Evolutionary conservation across 768 basidiomycete species (phyloP), one percentile per base, ranked within the genome.

Genomic region (Xerocomellus dryophilus): DNA sequence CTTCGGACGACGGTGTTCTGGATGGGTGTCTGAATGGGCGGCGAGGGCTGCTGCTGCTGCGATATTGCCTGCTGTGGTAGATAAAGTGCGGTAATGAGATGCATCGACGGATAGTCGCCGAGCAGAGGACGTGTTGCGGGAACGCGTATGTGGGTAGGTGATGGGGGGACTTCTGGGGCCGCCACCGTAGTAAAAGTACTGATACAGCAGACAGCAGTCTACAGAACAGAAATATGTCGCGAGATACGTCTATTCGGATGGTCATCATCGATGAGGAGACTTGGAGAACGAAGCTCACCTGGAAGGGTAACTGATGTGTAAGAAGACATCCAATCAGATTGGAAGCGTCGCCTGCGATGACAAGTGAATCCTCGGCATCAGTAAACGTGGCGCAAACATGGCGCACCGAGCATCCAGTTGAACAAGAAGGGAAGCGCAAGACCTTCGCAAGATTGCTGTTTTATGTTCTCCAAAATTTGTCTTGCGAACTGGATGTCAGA

Each of bases 301-400:
- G 96, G 70, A 99, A 98, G 20, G 93, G 93, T 15, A 97, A 79
- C 66, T 98, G 97, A 62, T 88, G 81, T 3, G 97, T 98, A 50
- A 99, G 76, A 54, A 98, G 73, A 67, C 93, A 94, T 10, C 93
- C 95, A 54, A 98, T 70, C 29, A 98, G 79, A 71, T 98, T 98
- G 18, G 94, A 93, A 21, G 89, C 75, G 73, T 99, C 97, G 45
- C 96, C 96, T 90, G 67, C 25, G 25, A 62, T 17, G 23, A 23
- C 43, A 29, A 21, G 45, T 59, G 52, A 66, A 21, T 20, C 20
- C 14, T 56, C 23, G 20, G 42, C 32, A 32, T 32, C 8, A 14
- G 12, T 39, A 52, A 51, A 29, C 27, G 29, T 59, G 50, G 55
- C 45, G 46, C 53, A 53, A 55, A 23, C n/a, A 44, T 21, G 36